Evolutionary conservation across 1,284 basidiomycete species (phyloP).

Genomic region (Cryptococcus jaspeensis): DNA sequence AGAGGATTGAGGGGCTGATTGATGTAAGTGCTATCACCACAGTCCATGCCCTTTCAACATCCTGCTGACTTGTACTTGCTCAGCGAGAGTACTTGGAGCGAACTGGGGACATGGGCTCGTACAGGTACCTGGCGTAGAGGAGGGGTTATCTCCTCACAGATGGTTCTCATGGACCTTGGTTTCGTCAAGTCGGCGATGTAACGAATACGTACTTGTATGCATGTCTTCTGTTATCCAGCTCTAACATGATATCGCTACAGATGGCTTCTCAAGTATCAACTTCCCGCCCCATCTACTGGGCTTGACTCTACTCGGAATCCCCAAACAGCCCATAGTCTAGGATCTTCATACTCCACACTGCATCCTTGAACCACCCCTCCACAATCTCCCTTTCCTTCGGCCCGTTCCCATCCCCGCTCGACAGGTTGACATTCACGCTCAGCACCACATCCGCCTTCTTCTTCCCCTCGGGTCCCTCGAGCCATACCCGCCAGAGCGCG

Average conservation of each 20-base stretch:
- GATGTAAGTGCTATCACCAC: slow-evolving; percentile 61
- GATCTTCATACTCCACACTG: slow-evolving; percentile 65
- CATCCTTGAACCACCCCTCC: slow-evolving; percentile 59
- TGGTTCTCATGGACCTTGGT: neutral
- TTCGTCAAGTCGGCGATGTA: neutral
- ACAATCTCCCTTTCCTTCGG: slow-evolving; percentile 39
- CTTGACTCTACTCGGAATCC: slow-evolving; percentile 22
- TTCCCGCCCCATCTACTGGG: neutral
- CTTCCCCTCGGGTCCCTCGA: slow-evolving; percentile 20
- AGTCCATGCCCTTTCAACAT: neutral
- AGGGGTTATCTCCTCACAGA: too few relatives aligned
- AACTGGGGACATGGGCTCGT: slow-evolving; percentile 43
- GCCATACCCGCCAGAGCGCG: slow-evolving; percentile 66
- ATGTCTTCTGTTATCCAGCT: neutral
- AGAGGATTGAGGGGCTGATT: slow-evolving; percentile 88
- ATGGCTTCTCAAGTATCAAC: too few relatives aligned
- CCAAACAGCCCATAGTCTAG: slow-evolving; percentile 71
- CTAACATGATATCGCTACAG: too few relatives aligned
- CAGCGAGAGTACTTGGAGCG: slow-evolving; percentile 51
- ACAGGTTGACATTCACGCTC: slow-evolving; percentile 67
- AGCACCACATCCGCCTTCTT: slow-evolving; percentile 76
- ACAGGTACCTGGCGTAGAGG: slow-evolving; percentile 45
- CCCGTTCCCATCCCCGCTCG: slow-evolving; percentile 31
- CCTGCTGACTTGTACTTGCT: slow-evolving; percentile 4
- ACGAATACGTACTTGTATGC: neutral